phyloP scores from a whole-genome alignment of 2,329 filamentous ascomycete genomes.

The Aureobasidium namibiae region DNA sequence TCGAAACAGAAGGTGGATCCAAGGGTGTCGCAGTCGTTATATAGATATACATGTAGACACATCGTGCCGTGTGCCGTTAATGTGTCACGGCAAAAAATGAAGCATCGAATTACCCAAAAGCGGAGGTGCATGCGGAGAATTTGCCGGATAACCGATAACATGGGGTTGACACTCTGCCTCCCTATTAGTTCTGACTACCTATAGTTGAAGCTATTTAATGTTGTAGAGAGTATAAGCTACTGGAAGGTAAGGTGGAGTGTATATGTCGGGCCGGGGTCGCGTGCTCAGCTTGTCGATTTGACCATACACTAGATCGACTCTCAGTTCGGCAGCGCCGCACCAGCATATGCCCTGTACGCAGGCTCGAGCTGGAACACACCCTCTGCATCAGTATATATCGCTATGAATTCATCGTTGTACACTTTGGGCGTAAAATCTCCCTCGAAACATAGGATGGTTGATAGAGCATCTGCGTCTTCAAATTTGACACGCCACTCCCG shows the following conservation, averaged over 20 bases:
- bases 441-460: not conserved
- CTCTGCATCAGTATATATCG: not conserved
- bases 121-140: constrained; percentile 7
- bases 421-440: not conserved
- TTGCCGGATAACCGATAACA: not conserved
- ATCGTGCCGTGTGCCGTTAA: not conserved
- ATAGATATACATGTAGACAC: not conserved
- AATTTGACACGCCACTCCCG: not conserved
- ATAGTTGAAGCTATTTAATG: no score
- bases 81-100: not conserved
- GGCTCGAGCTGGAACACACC: not conserved
- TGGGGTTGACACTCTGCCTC: not conserved
- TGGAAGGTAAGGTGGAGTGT: no score
- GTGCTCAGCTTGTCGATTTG: no score
- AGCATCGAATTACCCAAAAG: not conserved
- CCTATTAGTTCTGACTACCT: no score
- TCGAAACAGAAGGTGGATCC: not conserved
- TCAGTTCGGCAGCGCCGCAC: no score
- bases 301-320: no score
- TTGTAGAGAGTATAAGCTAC: no score
- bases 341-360: not conserved
- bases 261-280: no score
- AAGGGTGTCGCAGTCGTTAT: not conserved
- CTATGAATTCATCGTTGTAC: not conserved
- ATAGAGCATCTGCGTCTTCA: not conserved